phyloP scores from a whole-genome alignment of 371 early-diverging fungal species.

The Apophysomyces elegans region DNA sequence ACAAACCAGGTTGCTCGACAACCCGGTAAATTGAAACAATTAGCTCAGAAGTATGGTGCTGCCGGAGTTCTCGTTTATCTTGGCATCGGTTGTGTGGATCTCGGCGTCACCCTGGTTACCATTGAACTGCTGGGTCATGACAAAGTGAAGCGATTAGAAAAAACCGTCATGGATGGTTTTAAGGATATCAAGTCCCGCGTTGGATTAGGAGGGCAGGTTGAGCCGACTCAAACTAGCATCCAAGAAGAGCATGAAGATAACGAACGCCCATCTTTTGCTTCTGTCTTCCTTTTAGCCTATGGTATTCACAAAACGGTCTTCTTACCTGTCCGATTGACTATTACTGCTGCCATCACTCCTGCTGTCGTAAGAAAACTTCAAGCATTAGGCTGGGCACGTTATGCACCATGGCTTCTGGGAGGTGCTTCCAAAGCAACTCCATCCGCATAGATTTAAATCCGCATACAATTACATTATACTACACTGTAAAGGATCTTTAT shows the following conservation, averaged over 20 bases:
- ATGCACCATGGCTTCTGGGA: conserved; percentile 40
- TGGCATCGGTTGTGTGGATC: conserved; percentile 44
- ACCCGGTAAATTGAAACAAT: conserved; percentile 35
- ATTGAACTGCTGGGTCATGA: conserved; percentile 46
- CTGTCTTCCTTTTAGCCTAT: conserved; percentile 51
- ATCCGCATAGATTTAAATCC: not conserved
- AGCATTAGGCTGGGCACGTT: conserved; percentile 41
- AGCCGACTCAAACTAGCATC: not conserved
- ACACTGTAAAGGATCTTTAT: no score
- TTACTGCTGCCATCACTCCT: conserved; percentile 54
- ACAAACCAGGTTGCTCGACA: conserved; percentile 7
- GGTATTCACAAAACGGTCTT: conserved; percentile 56
- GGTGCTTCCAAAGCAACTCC: conserved; percentile 5
- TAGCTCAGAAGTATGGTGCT: conserved; percentile 47
- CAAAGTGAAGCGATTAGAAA: conserved; percentile 44
- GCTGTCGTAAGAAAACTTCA: conserved; percentile 48
- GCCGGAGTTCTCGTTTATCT: conserved; percentile 48
- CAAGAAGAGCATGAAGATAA: conserved; percentile 1
- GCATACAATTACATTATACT: no score
- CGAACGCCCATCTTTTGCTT: conserved; percentile 39
- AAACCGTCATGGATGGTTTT: conserved; percentile 24
- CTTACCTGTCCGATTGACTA: conserved; percentile 47
- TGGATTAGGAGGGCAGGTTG: conserved; percentile 13
- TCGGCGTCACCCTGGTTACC: conserved; percentile 38
- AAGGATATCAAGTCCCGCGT: conserved; percentile 16